A percentile compares a stretch with the other conserved stretches of the same genome.
These are phyloP conservation scores for Thalassiosira livingstoniorum DNA, from an alignment of 352 stramenopile species.

Conservation along the genomic window DNA sequence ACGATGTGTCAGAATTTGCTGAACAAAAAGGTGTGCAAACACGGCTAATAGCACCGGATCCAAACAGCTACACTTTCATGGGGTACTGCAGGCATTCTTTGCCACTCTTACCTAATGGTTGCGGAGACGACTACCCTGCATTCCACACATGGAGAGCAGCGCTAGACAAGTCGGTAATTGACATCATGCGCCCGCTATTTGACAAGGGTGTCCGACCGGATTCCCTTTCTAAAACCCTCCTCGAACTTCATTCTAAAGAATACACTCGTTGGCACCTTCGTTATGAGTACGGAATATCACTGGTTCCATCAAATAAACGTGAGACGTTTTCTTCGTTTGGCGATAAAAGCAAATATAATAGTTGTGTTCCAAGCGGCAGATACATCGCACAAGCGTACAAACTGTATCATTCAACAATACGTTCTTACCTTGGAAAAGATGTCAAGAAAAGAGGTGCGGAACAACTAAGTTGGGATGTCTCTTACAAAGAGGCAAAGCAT, in stretches of 20 bases:
- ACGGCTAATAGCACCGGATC: neutral
- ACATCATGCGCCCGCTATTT: slow-evolving; percentile 58
- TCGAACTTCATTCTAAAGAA: slow-evolving; percentile 52
- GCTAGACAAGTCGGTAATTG: slow-evolving; percentile 45
- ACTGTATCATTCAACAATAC: slow-evolving; percentile 27
- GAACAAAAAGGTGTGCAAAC: neutral
- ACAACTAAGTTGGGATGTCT: slow-evolving; percentile 53
- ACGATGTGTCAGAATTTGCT: slow-evolving; percentile 16
- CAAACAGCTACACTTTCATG: slow-evolving; percentile 54
- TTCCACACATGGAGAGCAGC: slow-evolving; percentile 46
- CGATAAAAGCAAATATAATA: slow-evolving; percentile 51
- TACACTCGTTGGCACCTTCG: neutral
- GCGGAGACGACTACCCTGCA: slow-evolving; percentile 49
- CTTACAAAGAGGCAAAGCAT: slow-evolving; percentile 63
- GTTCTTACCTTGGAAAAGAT: slow-evolving; percentile 35
- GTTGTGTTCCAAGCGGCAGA: slow-evolving; percentile 48
- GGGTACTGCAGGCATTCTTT: slow-evolving; percentile 34
- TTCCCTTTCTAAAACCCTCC: slow-evolving; percentile 41
- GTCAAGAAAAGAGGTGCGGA: slow-evolving; percentile 58
- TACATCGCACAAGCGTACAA: slow-evolving; percentile 56
- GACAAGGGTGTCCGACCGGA: slow-evolving; percentile 45
- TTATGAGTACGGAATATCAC: neutral
- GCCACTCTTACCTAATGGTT: slow-evolving; percentile 31
- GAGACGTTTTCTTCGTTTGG: slow-evolving; percentile 35
- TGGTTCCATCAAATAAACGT: neutral